A percentile compares a stretch with the other conserved stretches of the same genome.
These are phyloP conservation scores for Ogataea naganishii DNA, from an alignment of 805 yeast genomes.

Conservation along the genomic window DNA sequence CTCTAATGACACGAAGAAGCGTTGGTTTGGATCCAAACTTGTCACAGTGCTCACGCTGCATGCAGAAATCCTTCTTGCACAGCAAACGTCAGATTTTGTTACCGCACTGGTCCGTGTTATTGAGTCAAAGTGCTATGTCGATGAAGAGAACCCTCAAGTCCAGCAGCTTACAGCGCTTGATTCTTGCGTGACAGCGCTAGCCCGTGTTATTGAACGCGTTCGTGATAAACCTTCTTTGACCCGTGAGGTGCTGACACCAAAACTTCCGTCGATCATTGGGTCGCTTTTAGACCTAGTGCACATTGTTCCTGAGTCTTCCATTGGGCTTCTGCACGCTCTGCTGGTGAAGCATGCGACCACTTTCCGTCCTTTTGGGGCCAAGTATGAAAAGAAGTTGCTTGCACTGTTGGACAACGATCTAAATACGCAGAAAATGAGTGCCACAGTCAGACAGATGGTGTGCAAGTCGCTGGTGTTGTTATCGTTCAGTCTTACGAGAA, in stretches of 20 bases:
- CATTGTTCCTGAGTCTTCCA: conserved; percentile 26
- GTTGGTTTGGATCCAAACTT: conserved; percentile 56
- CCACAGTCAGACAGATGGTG: conserved; percentile 29
- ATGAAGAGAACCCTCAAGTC: conserved; percentile 18
- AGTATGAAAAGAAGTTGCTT: conserved; percentile 39
- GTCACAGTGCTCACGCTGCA: conserved; percentile 31
- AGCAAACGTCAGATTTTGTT: conserved; percentile 31
- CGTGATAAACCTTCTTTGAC: conserved; percentile 79
- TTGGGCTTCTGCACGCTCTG: conserved; percentile 33
- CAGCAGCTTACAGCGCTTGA: conserved; percentile 19
- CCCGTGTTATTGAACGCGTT: conserved; percentile 35
- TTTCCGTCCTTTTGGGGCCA: conserved; percentile 69
- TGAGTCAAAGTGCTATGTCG: conserved; percentile 27
- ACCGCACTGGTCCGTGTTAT: conserved; percentile 32
- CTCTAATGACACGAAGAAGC: conserved; percentile 32
- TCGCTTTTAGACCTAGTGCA: conserved; percentile 38
- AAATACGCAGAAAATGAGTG: conserved; percentile 30
- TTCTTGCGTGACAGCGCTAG: conserved; percentile 31
- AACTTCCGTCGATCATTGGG: conserved; percentile 53
- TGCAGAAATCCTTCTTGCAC: conserved; percentile 29
- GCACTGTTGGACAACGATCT: conserved; percentile 24
- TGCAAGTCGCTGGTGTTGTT: conserved; percentile 43
- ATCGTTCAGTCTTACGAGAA: conserved; percentile 48
- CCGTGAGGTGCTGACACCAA: conserved; percentile 77
- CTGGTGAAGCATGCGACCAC: conserved; percentile 62